phyloP scores from a whole-genome alignment of 768 basidiomycete genomes.

The Cystobasidium tubakii region DNA sequence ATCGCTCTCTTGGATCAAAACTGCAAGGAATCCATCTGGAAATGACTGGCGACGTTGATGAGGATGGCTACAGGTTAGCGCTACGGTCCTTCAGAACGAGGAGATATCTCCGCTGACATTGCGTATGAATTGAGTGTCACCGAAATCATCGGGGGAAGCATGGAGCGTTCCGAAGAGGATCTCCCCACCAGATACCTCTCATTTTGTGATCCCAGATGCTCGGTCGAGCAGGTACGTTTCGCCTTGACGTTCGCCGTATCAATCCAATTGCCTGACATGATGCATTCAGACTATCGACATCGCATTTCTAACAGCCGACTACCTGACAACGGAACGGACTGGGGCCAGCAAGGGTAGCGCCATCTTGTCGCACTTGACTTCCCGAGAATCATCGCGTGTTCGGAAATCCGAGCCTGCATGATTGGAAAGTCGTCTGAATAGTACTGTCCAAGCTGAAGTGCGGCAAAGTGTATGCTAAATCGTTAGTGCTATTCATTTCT shows the following conservation, averaged over 20 bases:
- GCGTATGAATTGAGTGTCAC: constrained; percentile 61
- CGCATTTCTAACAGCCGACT: constrained; percentile 76
- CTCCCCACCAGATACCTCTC: constrained; percentile 87
- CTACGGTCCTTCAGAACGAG: neutral
- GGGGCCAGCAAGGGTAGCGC: constrained; percentile 18
- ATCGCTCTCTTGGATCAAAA: constrained; percentile 64
- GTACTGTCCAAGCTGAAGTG: too few relatives aligned
- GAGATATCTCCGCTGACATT: too few relatives aligned
- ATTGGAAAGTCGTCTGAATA: too few relatives aligned
- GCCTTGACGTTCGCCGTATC: neutral
- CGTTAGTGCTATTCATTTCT: too few relatives aligned
- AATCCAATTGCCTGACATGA: too few relatives aligned
- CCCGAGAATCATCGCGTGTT: constrained; percentile 17
- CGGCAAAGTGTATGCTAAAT: too few relatives aligned
- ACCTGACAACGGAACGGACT: constrained; percentile 64
- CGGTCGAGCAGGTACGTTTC: constrained; percentile 55
- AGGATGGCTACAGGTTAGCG: constrained; percentile 62
- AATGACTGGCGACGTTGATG: constrained; percentile 83
- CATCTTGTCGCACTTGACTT: constrained; percentile 37
- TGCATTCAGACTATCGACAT: constrained; percentile 56
- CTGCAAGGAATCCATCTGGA: constrained; percentile 79
- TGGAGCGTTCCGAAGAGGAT: constrained; percentile 84
- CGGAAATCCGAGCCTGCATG: neutral
- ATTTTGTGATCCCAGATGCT: constrained; percentile 89
- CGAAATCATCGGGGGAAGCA: constrained; percentile 92